A percentile compares a stretch with the other conserved stretches of the same genome.
These are phyloP conservation scores for Pyrenophora tritici-repentis DNA, from an alignment of 2,329 filamentous ascomycete species.

Conservation along the genomic window DNA sequence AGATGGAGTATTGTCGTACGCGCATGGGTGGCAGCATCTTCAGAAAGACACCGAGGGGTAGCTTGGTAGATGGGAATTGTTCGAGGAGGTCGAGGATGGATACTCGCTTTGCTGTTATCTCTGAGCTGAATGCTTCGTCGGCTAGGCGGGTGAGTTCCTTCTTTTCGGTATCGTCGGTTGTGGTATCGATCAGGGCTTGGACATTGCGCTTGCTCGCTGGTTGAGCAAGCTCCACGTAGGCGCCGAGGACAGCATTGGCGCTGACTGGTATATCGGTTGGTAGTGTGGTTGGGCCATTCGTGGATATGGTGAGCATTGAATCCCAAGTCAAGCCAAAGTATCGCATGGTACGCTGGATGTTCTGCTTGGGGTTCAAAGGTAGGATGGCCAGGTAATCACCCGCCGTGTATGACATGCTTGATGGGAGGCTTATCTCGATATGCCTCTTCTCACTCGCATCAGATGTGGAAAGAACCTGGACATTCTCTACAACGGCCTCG, in stretches of 20 bases:
- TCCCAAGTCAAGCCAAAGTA: conserved; percentile 73
- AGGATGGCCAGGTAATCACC: conserved; percentile 79
- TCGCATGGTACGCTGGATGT: conserved; percentile 66
- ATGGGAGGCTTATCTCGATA: conserved; percentile 52
- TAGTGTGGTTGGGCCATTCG: conserved; percentile 68
- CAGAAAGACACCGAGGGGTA: conserved; percentile 71
- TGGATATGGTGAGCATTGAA: conserved; percentile 63
- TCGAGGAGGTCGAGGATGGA: conserved; percentile 73
- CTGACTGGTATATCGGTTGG: conserved; percentile 66
- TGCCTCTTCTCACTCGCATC: conserved; percentile 43
- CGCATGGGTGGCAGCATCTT: conserved; percentile 77
- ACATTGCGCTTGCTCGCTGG: conserved; percentile 71
- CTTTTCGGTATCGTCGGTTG: conserved; percentile 56
- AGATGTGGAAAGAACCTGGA: conserved; percentile 35
- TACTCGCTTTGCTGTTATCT: conserved; percentile 59
- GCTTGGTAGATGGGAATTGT: conserved; percentile 59
- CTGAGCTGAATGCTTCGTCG: conserved; percentile 44
- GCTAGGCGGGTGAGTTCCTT: conserved; percentile 56
- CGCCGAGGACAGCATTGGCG: conserved; percentile 66
- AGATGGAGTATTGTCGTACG: conserved; percentile 79
- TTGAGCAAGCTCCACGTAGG: conserved; percentile 74
- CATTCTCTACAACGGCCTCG: conserved; percentile 43
- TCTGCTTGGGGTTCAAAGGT: conserved; percentile 69
- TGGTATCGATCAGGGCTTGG: conserved; percentile 55
- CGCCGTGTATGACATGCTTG: conserved; percentile 64